Evolutionary conservation across 257 asterid species (phyloP).

Genomic region (Voacanga thouarsii): DNA sequence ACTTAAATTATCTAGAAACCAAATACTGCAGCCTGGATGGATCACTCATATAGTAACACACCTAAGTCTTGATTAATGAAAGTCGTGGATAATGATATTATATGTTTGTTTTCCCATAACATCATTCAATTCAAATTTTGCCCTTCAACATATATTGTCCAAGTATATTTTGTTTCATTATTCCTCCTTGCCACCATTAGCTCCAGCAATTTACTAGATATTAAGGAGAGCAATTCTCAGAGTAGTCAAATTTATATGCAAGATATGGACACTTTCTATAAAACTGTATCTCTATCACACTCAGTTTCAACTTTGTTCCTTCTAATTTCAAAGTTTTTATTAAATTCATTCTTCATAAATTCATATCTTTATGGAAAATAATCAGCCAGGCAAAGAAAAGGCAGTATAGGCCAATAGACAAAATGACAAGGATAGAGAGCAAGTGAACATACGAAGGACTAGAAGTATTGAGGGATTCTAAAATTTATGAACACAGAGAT

Average conservation of each 20-base stretch:
- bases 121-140: not conserved
- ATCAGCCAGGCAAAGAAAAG: not conserved
- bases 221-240: not conserved
- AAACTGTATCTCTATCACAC: not conserved
- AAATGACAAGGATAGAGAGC: not conserved
- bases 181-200: not conserved
- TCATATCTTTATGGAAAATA: not conserved
- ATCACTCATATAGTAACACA: not conserved
- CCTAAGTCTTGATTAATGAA: not conserved
- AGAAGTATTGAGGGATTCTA: not conserved
- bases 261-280: not conserved
- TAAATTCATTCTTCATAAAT: not conserved
- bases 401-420: not conserved
- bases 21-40: not conserved
- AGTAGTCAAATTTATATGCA: not conserved
- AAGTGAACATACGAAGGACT: not conserved
- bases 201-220: not conserved
- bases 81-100: not conserved
- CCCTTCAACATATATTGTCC: not conserved
- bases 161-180: not conserved
- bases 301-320: not conserved
- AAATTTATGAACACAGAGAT: not conserved
- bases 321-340: not conserved
- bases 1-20: not conserved
- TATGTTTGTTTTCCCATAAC: not conserved